Evolutionary conservation across 176 grass and related monocot genomes (phyloP).

Genomic region (Coix lacrymajobi): DNA sequence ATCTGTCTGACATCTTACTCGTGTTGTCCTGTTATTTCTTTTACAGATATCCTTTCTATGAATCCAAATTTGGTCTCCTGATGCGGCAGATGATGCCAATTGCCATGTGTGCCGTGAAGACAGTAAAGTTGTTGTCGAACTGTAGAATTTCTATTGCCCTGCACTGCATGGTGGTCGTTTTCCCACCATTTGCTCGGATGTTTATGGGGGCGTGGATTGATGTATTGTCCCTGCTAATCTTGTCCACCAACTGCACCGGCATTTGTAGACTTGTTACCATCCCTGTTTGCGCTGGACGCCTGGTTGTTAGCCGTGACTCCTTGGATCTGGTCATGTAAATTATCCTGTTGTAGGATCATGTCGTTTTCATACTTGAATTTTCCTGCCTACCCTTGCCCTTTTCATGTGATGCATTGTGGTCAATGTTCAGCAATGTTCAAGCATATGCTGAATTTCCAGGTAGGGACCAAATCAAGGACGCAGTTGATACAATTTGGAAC

Average conservation of each 20-base stretch:
- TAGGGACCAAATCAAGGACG: background rate
- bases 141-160: background rate
- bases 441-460: background rate
- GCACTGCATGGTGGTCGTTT: background rate
- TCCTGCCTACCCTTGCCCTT: background rate
- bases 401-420: background rate
- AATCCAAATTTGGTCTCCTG: background rate
- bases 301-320: background rate
- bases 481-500: no score
- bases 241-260: background rate
- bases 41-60: slow-evolving; percentile 18
- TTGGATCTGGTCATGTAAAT: background rate
- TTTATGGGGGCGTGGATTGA: slow-evolving; percentile 5
- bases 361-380: background rate
- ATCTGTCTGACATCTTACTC: background rate
- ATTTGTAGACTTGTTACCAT: background rate
- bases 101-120: background rate
- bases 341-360: slow-evolving; percentile 2
- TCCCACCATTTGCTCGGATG: background rate
- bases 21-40: background rate
- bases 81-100: no score
- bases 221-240: background rate
- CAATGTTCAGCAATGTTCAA: background rate
- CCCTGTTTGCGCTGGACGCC: background rate
- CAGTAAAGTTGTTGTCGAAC: background rate